These are phyloP conservation scores for Arthromyces matolae DNA, from an alignment of 768 basidiomycete genomes.

Conservation along the genomic window DNA sequence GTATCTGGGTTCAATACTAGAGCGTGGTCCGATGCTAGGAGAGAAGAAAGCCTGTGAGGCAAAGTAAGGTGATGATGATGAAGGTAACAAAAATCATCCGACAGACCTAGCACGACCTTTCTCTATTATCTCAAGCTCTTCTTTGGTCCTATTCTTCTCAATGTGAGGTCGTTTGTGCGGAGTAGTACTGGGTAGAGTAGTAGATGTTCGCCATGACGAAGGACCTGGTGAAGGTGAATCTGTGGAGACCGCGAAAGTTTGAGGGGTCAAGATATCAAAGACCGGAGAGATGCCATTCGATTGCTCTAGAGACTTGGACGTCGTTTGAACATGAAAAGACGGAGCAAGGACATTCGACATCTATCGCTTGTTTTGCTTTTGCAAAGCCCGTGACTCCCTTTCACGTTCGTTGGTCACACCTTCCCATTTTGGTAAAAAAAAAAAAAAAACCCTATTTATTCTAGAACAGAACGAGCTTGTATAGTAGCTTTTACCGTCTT, in stretches of 20 bases:
- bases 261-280: constrained; percentile 20
- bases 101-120: constrained; percentile 51
- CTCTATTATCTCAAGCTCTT: constrained; percentile 48
- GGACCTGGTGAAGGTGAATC: constrained; percentile 24
- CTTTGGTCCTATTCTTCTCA: constrained; percentile 38
- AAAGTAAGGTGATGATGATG: not conserved
- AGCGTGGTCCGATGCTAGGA: constrained; percentile 60
- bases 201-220: constrained; percentile 26
- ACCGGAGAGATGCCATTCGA: constrained; percentile 14
- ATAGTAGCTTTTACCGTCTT: constrained; percentile 47
- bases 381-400: constrained; percentile 35
- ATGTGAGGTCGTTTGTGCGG: constrained; percentile 22
- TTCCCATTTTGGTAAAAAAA: no score
- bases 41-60: constrained; percentile 44
- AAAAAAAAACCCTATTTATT: no score
- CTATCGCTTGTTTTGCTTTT: constrained; percentile 39
- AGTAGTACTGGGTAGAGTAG: constrained; percentile 11
- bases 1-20: constrained; percentile 60
- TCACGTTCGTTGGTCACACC: constrained; percentile 29
- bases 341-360: constrained; percentile 40
- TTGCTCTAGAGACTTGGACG: constrained; percentile 19
- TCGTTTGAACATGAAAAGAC: constrained; percentile 28
- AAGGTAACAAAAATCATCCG: no score
- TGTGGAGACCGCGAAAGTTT: constrained; percentile 21
- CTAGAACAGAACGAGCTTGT: constrained; percentile 22